A percentile compares a stretch with the other conserved stretches of the same genome.
Evolutionary conservation across 495 filamentous ascomycete species (phyloP).

Genomic region (Xylaria scruposa): DNA sequence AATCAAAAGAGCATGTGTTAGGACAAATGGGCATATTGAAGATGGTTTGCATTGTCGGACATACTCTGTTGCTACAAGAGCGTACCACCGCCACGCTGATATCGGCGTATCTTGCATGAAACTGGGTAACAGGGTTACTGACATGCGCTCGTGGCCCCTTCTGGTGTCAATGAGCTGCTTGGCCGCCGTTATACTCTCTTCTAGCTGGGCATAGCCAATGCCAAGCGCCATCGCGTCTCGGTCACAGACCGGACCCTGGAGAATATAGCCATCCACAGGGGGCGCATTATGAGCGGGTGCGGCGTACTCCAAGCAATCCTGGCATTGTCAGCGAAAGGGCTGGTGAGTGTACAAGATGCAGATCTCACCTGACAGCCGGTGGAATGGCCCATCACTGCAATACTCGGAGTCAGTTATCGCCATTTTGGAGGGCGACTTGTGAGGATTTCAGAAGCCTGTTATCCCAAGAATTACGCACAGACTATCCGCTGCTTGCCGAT

Average conservation of each 20-base stretch:
- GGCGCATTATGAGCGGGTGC: conserved; percentile 46
- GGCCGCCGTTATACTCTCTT: conserved; percentile 60
- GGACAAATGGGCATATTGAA: not conserved
- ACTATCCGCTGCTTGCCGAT: conserved; percentile 67
- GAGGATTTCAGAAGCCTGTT: too few species aligned
- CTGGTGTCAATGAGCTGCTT: conserved; percentile 59
- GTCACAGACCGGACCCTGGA: conserved; percentile 84
- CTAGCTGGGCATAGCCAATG: conserved; percentile 51
- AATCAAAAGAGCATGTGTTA: conserved; percentile 24
- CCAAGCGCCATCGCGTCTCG: conserved; percentile 65
- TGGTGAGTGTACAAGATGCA: not conserved
- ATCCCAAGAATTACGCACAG: conserved; percentile 1
- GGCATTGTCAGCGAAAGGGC: not conserved
- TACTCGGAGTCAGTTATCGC: too few species aligned
- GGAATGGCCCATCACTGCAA: conserved; percentile 77
- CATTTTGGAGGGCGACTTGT: too few species aligned
- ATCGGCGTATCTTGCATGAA: conserved; percentile 62
- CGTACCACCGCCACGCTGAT: conserved; percentile 71
- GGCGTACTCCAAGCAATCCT: conserved; percentile 79
- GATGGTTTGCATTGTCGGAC: conserved; percentile 27
- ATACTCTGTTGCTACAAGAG: conserved; percentile 64
- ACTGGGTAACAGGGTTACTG: conserved; percentile 52
- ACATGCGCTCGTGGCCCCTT: conserved; percentile 64
- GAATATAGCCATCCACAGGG: conserved; percentile 75
- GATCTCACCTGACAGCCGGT: conserved; percentile 70